Base-by-base conservation (phyloP, 2,329 filamentous ascomycete species). In the Fusarium udum region DNA sequence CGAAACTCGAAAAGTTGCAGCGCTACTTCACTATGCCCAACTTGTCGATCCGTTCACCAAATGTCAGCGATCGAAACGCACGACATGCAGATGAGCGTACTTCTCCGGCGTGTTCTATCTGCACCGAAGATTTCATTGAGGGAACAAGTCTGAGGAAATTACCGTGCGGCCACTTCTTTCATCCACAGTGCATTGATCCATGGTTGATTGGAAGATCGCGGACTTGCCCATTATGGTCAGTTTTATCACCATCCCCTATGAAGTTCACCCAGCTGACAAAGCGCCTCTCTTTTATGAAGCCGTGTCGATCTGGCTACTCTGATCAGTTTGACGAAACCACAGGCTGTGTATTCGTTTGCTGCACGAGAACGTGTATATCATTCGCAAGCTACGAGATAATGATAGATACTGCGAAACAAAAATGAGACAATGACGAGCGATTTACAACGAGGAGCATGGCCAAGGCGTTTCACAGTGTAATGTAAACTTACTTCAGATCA, bases 141-240 rank as follows among this genome's bases (percentile, higher is more conserved):
- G 67, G 63, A 3, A 42, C 24, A 1, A 42, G 3, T 6, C 3
- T 72, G 1, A 67, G 71, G 5, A 28, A 45, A 6, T 16, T 75
- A 0, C 74, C 71, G 9, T 75, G 73, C 2, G 42, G 48, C 0
- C 73, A 75, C 36, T 20, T 76, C 4, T 75, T 74, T 8, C 74
- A 75, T 20, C 73, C 74, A 13, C 22, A 18, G 12, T 75, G 74
- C 14, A 76, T 75, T 12, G 74, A 75, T 22, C 73, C 63, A 10
- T 75, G 73, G 74, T 45, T 75, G 11, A 59, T 52, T 5, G 28
- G 62, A 6, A 69, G 71, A 24, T 69, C 74, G 7, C 51, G 62
- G 8, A 76, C 74, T 5, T 75, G 74, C 46, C 74, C 74, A 1
- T 15, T 75, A 16, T 75, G 74, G 74, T 76, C 4, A 53, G 70